phyloP scores from a whole-genome alignment of 495 filamentous ascomycete genomes.

The Hyaloscypha bicolor region DNA sequence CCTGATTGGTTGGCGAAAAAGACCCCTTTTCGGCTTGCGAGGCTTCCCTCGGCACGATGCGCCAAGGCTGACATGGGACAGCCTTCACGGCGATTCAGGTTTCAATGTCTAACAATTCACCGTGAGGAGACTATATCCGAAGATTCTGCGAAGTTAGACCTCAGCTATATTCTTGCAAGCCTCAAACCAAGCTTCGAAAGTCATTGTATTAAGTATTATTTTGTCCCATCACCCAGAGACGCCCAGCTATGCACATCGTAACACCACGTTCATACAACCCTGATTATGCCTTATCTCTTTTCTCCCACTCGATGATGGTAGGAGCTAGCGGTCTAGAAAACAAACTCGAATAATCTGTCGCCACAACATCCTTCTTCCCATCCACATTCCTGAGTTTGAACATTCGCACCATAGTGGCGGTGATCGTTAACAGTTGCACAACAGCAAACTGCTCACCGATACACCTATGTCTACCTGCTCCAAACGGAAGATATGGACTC shows the following conservation, averaged over 20 bases:
- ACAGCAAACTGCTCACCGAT: slow-evolving; percentile 98
- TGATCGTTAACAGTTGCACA: slow-evolving; percentile 83
- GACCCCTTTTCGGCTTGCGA: background rate
- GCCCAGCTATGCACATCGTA: slow-evolving; percentile 27
- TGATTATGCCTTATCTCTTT: slow-evolving; percentile 40
- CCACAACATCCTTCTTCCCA: slow-evolving; percentile 67
- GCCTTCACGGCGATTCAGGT: background rate
- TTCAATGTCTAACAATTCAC: background rate
- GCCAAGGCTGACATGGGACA: background rate
- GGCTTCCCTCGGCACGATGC: background rate
- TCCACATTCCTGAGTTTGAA: slow-evolving; percentile 76
- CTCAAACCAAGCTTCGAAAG: background rate
- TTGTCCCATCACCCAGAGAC: slow-evolving; percentile 12
- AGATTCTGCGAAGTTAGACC: background rate
- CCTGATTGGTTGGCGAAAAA: background rate
- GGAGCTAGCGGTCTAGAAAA: slow-evolving; percentile 64
- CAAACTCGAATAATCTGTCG: slow-evolving; percentile 82
- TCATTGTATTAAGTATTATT: slow-evolving; percentile 25
- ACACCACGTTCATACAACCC: background rate
- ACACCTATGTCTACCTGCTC: slow-evolving; percentile 89
- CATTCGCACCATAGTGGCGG: slow-evolving; percentile 73
- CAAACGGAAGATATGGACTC: slow-evolving; percentile 92
- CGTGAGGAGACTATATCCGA: background rate
- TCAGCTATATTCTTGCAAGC: background rate
- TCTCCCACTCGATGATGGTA: slow-evolving; percentile 68